phyloP scores from a whole-genome alignment of 768 basidiomycete genomes.

The Solioccasus polychromus region DNA sequence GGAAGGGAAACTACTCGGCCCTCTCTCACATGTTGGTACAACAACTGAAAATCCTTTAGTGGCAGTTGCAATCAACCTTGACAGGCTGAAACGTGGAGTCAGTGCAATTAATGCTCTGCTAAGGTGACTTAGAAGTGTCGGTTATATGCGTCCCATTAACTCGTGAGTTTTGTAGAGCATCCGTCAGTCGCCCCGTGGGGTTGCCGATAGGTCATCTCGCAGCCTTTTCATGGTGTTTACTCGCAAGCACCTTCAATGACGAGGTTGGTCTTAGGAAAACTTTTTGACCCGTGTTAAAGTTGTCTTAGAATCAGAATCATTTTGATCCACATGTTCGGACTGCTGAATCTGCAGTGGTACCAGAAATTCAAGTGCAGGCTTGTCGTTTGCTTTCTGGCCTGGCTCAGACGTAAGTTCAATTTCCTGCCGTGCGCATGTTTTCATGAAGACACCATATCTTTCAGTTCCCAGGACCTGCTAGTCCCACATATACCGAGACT shows the following conservation, averaged over 20 bases:
- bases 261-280: constrained; percentile 30
- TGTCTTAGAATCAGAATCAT: constrained; percentile 43
- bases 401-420: constrained; percentile 43
- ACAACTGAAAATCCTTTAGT: constrained; percentile 46
- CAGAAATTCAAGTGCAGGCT: constrained; percentile 50
- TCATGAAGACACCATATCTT: not conserved
- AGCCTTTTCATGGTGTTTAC: constrained; percentile 49
- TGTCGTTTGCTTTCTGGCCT: constrained; percentile 51
- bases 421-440: not conserved
- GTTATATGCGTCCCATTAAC: not conserved
- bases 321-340: constrained; percentile 49
- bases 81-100: constrained; percentile 56
- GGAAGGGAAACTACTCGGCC: constrained; percentile 9
- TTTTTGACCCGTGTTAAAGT: constrained; percentile 4
- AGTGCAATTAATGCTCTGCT: constrained; percentile 53
- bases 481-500: constrained; percentile 55
- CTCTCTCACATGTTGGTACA: constrained; percentile 12
- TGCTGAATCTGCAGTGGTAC: constrained; percentile 48
- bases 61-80: constrained; percentile 53
- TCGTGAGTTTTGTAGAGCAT: constrained; percentile 38
- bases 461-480: constrained; percentile 53
- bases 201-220: constrained; percentile 66
- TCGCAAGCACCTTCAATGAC: constrained; percentile 47
- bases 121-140: constrained; percentile 35
- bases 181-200: constrained; percentile 58